A percentile compares a stretch with the other conserved stretches of the same genome.
phyloP scores from a whole-genome alignment of 352 stramenopile species.

The Pythium utonaiense region DNA sequence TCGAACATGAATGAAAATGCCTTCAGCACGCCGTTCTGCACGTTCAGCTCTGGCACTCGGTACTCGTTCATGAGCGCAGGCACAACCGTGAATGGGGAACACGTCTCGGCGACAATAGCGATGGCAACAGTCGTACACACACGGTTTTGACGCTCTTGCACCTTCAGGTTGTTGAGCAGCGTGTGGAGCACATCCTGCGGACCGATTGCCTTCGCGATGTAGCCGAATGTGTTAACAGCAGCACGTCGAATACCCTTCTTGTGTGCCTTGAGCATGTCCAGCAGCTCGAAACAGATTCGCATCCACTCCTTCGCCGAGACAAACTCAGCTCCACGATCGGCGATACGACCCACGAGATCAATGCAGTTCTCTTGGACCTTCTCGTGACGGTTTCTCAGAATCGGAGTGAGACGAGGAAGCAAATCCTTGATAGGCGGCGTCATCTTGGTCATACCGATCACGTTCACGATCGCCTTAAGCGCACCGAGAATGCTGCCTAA shows the following conservation, averaged over 20 bases:
- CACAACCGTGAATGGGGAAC: constrained; percentile 98
- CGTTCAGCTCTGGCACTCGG: constrained; percentile 98
- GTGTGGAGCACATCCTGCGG: constrained; percentile 99
- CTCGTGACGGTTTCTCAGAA: constrained; percentile 98
- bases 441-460: constrained; percentile 99
- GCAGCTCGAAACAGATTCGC: constrained; percentile 99
- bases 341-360: constrained; percentile 97
- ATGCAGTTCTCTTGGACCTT: constrained; percentile 99
- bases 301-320: constrained; percentile 99
- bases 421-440: constrained; percentile 98
- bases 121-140: constrained; percentile 99
- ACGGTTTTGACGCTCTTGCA: constrained; percentile 98
- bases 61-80: constrained; percentile 99
- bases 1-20: constrained; percentile 99
- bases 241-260: constrained; percentile 98
- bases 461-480: constrained; percentile 98
- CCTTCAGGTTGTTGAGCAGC: constrained; percentile 99
- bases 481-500: constrained; percentile 97
- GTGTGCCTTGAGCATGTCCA: constrained; percentile 99
- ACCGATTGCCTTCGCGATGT: constrained; percentile 99
- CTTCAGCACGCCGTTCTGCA: constrained; percentile 99
- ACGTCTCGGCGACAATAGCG: constrained; percentile 99
- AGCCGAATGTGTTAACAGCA: constrained; percentile 99
- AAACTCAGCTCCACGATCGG: constrained; percentile 96
- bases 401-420: constrained; percentile 97